Evolutionary conservation across 768 basidiomycete species (phyloP), one percentile per base, ranked within the genome.

Genomic region (Calocybe cyanea): DNA sequence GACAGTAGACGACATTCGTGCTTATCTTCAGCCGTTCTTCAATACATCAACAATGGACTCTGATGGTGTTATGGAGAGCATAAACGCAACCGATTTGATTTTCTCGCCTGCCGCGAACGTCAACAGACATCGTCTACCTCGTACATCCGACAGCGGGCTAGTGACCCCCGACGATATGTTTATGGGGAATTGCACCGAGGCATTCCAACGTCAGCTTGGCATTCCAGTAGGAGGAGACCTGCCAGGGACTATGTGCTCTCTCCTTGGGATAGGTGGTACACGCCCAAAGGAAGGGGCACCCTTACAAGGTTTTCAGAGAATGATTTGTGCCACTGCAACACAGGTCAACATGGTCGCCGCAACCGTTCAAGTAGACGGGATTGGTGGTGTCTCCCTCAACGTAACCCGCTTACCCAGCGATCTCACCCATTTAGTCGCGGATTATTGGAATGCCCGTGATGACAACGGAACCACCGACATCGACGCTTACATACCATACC

Each of bases 281-380:
- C 14, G 39, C 2, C 31, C 38, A 11, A 4, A 7, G 3, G 35
- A 56, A 13, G 51, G 51, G 10, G 32, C 23, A 11, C 4, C 42
- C 4, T 3, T 15, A 18, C 14, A 30, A 15, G 36, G 28, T 9
- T 42, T 47, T 31, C 35, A 42, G 5, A 35, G 51, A 32, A 56
- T 56, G 54, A 33, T 56, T 15, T 56, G 54, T 36, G 51, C 54
- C n/a, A 46, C 51, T 7, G 45, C 54, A 10, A 53, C 54, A 2
- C 54, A 56, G 23, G 54, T 56, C 43, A 56, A 56, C 49, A 56
- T 56, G 54, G 54, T 56, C 9, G 33, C 43, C 14, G 51, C 52
- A 6, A 51, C 52, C 25, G 37, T 56, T n/a, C 14, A 21, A 23
- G 36, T 49, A 9, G 43, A 45, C 21, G 30, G 20, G 8, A 2